Base-by-base conservation (phyloP, 2,329 filamentous ascomycete genomes). In the Bertia moriformis region DNA sequence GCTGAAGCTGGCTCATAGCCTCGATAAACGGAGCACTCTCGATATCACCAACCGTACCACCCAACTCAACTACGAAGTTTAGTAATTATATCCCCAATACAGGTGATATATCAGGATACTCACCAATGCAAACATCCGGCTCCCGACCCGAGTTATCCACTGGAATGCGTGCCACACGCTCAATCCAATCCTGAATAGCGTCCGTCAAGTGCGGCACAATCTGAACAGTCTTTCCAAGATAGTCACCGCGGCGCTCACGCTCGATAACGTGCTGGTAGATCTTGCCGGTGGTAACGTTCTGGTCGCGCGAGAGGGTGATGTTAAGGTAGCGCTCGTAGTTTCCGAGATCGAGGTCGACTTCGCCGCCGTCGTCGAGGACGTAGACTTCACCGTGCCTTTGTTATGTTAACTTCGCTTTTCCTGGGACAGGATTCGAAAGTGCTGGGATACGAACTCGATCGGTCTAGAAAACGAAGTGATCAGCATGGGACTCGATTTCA, bases 141-240 rank as follows among this genome's bases (percentile, higher is more conserved):
- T 79, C 73, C 52, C 81, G 74, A 15, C 75, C 73, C 2, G 84
- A 84, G 48, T 89, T 83, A 52, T 96, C 89, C 3, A 93, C 86
- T 0, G 88, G 83, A 32, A 91, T 78, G 52, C 70, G 77, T 20
- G 89, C 80, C 12, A 96, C 89, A 18, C 83, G 72, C 61, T 87
- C 76, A 46, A 96, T 86, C 83, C 86, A 93, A 43, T 93, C 83
- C 59, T 93, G 83, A 51, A 95, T 93, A 14, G 80, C 84, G 53
- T 93, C 78, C 40, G 87, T 94, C 48, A 96, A 71, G 59, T 96
- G 89, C 2, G 89, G 89, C 4, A 96, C 87, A 27, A 93, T 82
- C 59, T 95, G 87, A 14, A 93, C 81, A 14, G 88, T 87, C 58
- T 82, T 78, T 47, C 89, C 89, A 12, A 96, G 72, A 51, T 94